Conservation (phyloP, 2,329 filamentous ascomycete species). For the Ceratocystis variospora region DNA sequence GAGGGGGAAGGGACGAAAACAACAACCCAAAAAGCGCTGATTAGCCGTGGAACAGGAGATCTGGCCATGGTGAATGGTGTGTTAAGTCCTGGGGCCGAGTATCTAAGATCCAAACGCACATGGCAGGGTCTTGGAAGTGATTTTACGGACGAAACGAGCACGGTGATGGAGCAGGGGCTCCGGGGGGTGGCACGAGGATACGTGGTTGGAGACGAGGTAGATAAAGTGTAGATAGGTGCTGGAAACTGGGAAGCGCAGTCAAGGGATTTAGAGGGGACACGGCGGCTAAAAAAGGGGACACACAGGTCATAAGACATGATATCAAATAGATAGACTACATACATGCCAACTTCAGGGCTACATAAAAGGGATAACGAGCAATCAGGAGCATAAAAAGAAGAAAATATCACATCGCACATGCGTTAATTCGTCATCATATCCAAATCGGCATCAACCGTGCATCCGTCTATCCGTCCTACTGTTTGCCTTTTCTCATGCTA, state of each 20-base stretch:
- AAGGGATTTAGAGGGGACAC: neutral
- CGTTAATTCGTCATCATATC: neutral
- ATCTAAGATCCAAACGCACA: constrained; percentile 63
- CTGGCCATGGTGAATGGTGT: constrained; percentile 71
- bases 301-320: constrained; percentile 1
- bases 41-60: constrained; percentile 49
- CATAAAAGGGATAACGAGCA: neutral
- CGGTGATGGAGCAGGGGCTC: constrained; percentile 68
- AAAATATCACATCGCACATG: neutral
- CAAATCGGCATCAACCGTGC: neutral
- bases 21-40: constrained; percentile 32
- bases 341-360: neutral
- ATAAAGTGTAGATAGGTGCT: constrained; percentile 27
- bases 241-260: neutral
- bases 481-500: neutral
- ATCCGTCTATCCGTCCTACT: neutral
- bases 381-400: neutral
- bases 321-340: constrained; percentile 5
- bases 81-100: constrained; percentile 85
- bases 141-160: constrained; percentile 49
- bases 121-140: constrained; percentile 91
- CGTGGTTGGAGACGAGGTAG: constrained; percentile 49
- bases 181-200: constrained; percentile 85
- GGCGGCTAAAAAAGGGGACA: neutral
- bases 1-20: neutral